Conservation (phyloP, 2,329 filamentous ascomycete species). For the Fusarium nematophilum region DNA sequence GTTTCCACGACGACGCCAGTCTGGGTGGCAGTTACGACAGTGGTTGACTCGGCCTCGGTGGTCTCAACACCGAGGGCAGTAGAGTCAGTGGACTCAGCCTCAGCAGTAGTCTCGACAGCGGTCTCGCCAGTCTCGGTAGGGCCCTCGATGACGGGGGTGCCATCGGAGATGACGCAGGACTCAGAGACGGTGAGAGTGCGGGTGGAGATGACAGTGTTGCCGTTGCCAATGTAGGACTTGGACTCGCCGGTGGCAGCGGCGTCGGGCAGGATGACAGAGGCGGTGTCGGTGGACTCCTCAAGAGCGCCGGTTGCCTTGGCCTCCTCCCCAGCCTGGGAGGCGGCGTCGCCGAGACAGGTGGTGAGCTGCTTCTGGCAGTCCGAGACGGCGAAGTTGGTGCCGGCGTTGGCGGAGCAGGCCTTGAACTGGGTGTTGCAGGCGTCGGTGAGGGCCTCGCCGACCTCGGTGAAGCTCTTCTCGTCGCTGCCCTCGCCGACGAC, state of each 20-base stretch:
- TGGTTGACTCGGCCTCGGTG: conserved; percentile 16
- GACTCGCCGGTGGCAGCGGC: conserved; percentile 26
- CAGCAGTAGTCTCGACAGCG: conserved; percentile 9
- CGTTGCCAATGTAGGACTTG: conserved; percentile 34
- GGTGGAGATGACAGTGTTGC: conserved; percentile 40
- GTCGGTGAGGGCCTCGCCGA: conserved; percentile 37
- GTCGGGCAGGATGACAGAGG: conserved; percentile 42
- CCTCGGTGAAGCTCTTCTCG: conserved; percentile 32
- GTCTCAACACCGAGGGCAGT: conserved; percentile 23
- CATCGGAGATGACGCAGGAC: conserved; percentile 39
- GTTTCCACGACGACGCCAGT: too few relatives aligned
- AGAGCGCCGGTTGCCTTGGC: conserved; percentile 23
- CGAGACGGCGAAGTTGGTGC: conserved; percentile 39
- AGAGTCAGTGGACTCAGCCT: conserved; percentile 18
- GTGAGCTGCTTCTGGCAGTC: conserved; percentile 43
- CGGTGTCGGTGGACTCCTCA: conserved; percentile 42
- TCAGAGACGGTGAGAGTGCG: conserved; percentile 43
- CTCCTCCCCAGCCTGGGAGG: conserved; percentile 38
- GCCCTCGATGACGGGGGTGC: conserved; percentile 36
- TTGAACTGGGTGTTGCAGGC: conserved; percentile 44
- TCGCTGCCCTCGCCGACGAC: conserved; percentile 35
- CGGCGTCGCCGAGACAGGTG: conserved; percentile 38
- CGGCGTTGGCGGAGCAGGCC: conserved; percentile 36
- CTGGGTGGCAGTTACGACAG: conserved; percentile 15
- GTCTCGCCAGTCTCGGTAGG: conserved; percentile 27